phyloP scores from a whole-genome alignment of 78 protist genomes.

The Tieghemostelium lacteum region DNA sequence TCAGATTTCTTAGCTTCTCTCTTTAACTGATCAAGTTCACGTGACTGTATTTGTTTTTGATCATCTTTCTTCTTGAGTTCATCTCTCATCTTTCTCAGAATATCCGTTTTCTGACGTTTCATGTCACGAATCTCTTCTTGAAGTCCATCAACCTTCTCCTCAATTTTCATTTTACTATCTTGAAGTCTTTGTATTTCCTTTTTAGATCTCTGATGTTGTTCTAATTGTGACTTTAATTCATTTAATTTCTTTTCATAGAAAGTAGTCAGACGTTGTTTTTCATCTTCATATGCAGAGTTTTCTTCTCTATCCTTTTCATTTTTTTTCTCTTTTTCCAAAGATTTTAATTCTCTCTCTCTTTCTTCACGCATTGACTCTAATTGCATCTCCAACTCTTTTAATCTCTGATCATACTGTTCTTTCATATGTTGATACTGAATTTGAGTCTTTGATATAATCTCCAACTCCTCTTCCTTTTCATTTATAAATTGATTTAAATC shows the following conservation, averaged over 20 bases:
- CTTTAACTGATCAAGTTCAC: conserved; percentile 48
- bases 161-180: conserved; percentile 50
- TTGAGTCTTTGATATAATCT: conserved; percentile 32
- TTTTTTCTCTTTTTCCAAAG: conserved; percentile 33
- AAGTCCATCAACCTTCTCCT: conserved; percentile 41
- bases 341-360: conserved; percentile 16
- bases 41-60: conserved; percentile 34
- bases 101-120: conserved; percentile 56
- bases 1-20: conserved; percentile 50
- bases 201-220: conserved; percentile 37
- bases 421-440: conserved; percentile 69
- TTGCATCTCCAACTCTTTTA: conserved; percentile 40
- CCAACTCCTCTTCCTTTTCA: conserved; percentile 68
- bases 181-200: conserved; percentile 56
- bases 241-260: conserved; percentile 46
- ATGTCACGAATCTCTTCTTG: conserved; percentile 40
- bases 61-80: conserved; percentile 71
- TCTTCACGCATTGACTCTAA: conserved; percentile 26
- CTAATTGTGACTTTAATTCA: conserved; percentile 49
- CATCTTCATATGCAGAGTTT: conserved; percentile 21
- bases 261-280: conserved; percentile 26
- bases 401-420: conserved; percentile 47
- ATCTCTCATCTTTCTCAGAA: conserved; percentile 55
- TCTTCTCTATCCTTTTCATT: neutral
- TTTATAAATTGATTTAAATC: conserved; percentile 39